Evolutionary conservation across 2,329 filamentous ascomycete genomes (phyloP), one percentile per base, ranked within the genome.

Genomic region (Fusarium brevicatenulatum): DNA sequence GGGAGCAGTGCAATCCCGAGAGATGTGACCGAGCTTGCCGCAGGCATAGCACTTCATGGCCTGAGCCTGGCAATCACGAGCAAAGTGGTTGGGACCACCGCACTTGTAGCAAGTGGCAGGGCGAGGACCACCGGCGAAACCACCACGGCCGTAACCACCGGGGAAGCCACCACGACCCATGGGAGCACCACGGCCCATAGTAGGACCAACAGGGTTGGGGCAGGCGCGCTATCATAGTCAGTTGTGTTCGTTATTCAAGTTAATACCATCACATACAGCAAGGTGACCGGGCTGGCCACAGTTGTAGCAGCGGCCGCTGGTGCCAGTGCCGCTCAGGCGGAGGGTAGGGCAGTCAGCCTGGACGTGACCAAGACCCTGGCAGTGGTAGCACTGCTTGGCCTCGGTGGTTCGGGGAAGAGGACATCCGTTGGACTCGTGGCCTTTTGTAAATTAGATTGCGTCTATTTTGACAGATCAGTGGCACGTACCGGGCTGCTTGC

Each of bases 361-460:
- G 79, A 99, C 96, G 83, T 99, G 96, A 76, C 96, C 96, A 71
- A 98, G 90, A 67, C 96, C 96, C 88, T 98, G 96, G 89, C 96
- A 99, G 87, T 98, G 96, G 84, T 99, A 99, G 91, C 96, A 99
- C 89, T 99, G 96, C 91, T 99, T 99, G 59, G 95, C 95, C 86
- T 99, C 96, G 74, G 96, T 98, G 70, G 95, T 98, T 84, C 96
- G 93, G 80, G 96, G 96, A 81, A 95, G 92, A 78, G 96, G 96
- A 89, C 96, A 99, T 83, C 93, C 93, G 86, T 97, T 98, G 76
- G 95, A 98, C 87, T 99, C 96, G 85, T 99, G 96, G 83, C 94
- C 93, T 77, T 62, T 50, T 44, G 53, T 28, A 53, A 25, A 36
- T 76, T 58, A 74, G 59, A 50, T 28, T 40, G n/a, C 25, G 36